These are phyloP conservation scores for Dichotomopilus funicola DNA, from an alignment of 2,329 filamentous ascomycete genomes.

Conservation along the genomic window DNA sequence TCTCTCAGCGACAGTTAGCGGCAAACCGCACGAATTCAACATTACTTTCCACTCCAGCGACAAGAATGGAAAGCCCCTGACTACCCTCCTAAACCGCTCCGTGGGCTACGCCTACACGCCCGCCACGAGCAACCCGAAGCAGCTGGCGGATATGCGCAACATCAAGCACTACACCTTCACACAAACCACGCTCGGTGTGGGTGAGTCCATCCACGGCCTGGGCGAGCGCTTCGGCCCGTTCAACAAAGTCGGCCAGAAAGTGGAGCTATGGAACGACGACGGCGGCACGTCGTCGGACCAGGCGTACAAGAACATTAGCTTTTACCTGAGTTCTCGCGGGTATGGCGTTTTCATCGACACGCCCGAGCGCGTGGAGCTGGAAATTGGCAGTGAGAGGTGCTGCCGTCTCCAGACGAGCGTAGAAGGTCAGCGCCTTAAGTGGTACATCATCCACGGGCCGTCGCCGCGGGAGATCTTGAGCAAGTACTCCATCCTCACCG, in stretches of 20 bases:
- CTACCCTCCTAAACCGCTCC: constrained; percentile 48
- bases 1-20: constrained; percentile 45
- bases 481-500: constrained; percentile 62
- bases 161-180: constrained; percentile 52
- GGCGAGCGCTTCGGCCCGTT: constrained; percentile 72
- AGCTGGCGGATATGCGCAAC: constrained; percentile 46
- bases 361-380: constrained; percentile 61
- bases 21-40: constrained; percentile 45
- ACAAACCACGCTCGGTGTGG: constrained; percentile 48
- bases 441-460: constrained; percentile 66
- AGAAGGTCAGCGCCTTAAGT: constrained; percentile 63
- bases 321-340: constrained; percentile 64
- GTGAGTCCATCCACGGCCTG: constrained; percentile 66
- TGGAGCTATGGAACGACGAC: constrained; percentile 59
- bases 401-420: constrained; percentile 64
- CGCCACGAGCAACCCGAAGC: constrained; percentile 44
- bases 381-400: constrained; percentile 68
- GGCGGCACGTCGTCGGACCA: constrained; percentile 63
- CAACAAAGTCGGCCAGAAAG: constrained; percentile 66
- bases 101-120: constrained; percentile 53
- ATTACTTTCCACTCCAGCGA: constrained; percentile 49
- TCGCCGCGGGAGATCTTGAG: constrained; percentile 65
- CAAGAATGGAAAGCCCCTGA: constrained; percentile 41
- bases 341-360: constrained; percentile 73
- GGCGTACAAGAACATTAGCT: constrained; percentile 66